phyloP scores from a whole-genome alignment of 2,329 filamentous ascomycete genomes.

The Cladosporium sp. region DNA sequence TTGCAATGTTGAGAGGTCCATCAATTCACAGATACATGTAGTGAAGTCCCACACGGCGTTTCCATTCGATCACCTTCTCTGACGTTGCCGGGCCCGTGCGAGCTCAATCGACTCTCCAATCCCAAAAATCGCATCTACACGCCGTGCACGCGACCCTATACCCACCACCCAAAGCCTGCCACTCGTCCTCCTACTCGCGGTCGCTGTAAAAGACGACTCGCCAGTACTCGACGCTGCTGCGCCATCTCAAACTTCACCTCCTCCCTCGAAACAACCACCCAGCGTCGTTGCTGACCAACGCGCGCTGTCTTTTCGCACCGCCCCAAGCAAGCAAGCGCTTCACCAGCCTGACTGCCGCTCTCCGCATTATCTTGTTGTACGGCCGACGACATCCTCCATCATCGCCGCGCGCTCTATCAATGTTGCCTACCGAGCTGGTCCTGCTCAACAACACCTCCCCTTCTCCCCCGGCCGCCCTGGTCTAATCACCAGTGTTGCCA shows the following conservation, averaged over 20 bases:
- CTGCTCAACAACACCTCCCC: slow-evolving; percentile 4
- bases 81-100: neutral
- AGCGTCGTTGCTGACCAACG: no score
- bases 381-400: neutral
- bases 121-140: neutral
- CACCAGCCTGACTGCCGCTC: no score
- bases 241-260: neutral
- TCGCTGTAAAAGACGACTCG: neutral
- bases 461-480: slow-evolving; percentile 13
- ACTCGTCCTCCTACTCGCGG: neutral
- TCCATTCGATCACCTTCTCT: no score
- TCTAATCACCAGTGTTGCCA: slow-evolving; percentile 17
- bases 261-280: neutral
- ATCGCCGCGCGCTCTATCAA: slow-evolving; percentile 7
- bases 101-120: no score
- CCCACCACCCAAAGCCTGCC: neutral
- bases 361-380: slow-evolving; percentile 1
- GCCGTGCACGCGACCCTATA: neutral
- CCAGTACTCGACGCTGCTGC: neutral
- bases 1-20: no score
- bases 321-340: no score
- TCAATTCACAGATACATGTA: no score
- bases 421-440: slow-evolving; percentile 1
- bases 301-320: no score
- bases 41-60: no score